Base-by-base conservation (phyloP, 306 rosid genomes). In the Prunus kanzakura region DNA sequence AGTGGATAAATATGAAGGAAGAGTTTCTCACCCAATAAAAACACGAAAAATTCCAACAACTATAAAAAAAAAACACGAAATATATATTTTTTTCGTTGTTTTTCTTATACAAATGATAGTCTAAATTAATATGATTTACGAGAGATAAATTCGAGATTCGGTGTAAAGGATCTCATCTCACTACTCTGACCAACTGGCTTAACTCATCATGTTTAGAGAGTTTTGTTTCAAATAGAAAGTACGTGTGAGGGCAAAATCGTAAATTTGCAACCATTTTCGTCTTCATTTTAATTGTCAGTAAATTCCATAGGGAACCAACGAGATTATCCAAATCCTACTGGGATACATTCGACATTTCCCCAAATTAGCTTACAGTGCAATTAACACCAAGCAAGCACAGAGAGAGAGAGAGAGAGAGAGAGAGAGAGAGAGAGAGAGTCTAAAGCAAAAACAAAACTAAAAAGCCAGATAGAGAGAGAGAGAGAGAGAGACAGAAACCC, bases 311-410 rank as follows among this genome's bases (percentile, higher is more conserved):
- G 19, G 10, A 18, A 3, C 25, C 7, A 19, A 5, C 7, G 60
- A 45, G 25, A 45, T 73, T 60, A 60, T 73, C 77, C 77, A 46
- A 30, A 73, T 2, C 4, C 19, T 1, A 1, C 3, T 4, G n/a
- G 69, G 60, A 13, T 7, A 60, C 1, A 45, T 11, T 2, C 45
- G 84, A 57, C 80, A 89, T 67, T 77, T 70, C 62, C 0, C 30
- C 11, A 76, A 77, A 16, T 56, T 81, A 51, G 70, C 61, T 47
- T 71, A 55, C 81, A 23, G 78, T 77, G 84, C 80, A 79, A 88
- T 87, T 80, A 78, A 87, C 85, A 78, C 66, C 76, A 55, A 20
- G 68, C 55, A 66, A 0, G 14, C 64, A 56, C 47, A 76, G 16
- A 23, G 70, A 62, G 43, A 16, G 9, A 41, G 14, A 30, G 9